phyloP scores from a whole-genome alignment of 148 eudicot species.

The Rhododendron kiyosumense region DNA sequence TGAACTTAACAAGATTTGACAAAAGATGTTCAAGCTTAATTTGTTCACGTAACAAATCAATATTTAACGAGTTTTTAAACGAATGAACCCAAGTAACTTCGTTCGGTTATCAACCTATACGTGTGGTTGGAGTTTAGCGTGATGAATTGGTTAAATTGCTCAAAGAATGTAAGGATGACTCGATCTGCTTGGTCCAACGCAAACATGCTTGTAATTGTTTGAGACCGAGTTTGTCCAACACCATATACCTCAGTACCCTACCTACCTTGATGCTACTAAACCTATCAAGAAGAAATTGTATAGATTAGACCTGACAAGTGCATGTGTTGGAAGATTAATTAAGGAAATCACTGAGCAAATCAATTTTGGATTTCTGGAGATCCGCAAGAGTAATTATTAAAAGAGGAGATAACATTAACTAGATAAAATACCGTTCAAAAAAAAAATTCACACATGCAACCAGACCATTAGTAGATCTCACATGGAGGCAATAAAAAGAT shows the following conservation, averaged over 20 bases:
- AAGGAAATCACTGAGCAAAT: not conserved
- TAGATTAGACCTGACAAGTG: not conserved
- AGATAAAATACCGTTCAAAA: too few species aligned
- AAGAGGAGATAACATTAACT: too few species aligned
- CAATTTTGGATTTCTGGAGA: not conserved
- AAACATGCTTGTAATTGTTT: too few species aligned
- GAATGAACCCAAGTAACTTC: not conserved
- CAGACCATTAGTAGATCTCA: not conserved
- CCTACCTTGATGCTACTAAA: not conserved
- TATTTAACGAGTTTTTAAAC: not conserved
- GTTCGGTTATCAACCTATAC: not conserved
- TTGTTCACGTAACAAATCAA: not conserved
- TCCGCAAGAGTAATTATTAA: not conserved
- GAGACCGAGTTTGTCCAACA: not conserved
- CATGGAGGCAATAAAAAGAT: not conserved
- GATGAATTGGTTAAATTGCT: not conserved
- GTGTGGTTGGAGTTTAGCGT: not conserved
- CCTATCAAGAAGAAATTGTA: not conserved
- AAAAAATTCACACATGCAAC: too few species aligned
- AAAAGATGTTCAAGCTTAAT: not conserved
- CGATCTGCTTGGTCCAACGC: too few species aligned
- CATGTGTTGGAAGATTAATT: not conserved
- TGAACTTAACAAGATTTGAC: not conserved
- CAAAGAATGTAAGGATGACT: not conserved
- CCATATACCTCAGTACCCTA: not conserved